phyloP scores from a whole-genome alignment of 192 early-diverging fungal genomes.

The Spizellomyces sp. region DNA sequence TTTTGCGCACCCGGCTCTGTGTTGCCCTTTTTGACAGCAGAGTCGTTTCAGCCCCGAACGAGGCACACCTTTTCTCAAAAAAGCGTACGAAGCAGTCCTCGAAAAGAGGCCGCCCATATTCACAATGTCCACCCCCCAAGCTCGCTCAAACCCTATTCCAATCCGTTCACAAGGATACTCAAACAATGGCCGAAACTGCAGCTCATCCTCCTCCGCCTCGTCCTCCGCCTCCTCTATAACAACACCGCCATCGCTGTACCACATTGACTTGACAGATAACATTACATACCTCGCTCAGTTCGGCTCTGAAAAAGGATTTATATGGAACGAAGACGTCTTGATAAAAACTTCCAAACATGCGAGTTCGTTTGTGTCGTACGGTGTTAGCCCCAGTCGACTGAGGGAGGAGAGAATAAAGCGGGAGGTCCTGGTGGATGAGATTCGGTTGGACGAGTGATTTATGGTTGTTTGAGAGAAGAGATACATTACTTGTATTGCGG shows the following conservation, averaged over 20 bases:
- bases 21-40: too few species aligned
- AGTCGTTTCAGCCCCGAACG: too few species aligned
- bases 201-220: too few species aligned
- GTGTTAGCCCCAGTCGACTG: conserved; percentile 9
- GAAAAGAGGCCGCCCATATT: too few species aligned
- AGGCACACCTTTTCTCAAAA: too few species aligned
- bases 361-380: background rate
- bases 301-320: conserved; percentile 20
- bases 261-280: conserved; percentile 12
- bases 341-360: background rate
- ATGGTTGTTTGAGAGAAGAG: background rate
- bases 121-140: too few species aligned
- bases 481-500: background rate
- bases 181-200: too few species aligned
- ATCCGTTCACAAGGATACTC: too few species aligned
- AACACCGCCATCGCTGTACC: background rate
- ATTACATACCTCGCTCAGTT: conserved; percentile 9
- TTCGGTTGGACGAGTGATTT: conserved; percentile 12
- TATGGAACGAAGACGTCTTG: conserved; percentile 18
- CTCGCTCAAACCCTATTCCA: too few species aligned
- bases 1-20: too few species aligned
- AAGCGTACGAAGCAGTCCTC: too few species aligned
- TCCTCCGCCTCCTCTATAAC: too few species aligned
- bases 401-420: conserved; percentile 3
- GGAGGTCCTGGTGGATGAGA: conserved; percentile 22